Evolutionary conservation across 73 alveolate genomes (phyloP).

Genomic region (Uronychia binucleata): DNA sequence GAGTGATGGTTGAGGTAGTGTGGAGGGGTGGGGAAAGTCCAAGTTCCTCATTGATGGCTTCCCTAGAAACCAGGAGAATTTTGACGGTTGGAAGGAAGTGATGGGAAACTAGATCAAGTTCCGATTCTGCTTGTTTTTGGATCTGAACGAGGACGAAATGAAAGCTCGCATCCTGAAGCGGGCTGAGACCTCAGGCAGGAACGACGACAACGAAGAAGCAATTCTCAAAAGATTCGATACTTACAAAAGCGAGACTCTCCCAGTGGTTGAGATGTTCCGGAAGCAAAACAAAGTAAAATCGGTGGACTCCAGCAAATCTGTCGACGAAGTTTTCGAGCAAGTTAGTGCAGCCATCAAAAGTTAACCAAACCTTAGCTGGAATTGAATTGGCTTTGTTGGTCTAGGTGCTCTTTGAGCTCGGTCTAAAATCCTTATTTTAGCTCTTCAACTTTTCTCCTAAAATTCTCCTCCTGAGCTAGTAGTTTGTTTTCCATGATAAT

Average conservation of each 20-base stretch:
- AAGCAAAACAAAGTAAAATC: slow-evolving; percentile 71
- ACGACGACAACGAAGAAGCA: slow-evolving; percentile 98
- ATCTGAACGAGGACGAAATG: slow-evolving; percentile 93
- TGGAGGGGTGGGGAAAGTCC: slow-evolving; percentile 70
- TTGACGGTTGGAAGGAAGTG: slow-evolving; percentile 73
- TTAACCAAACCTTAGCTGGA: too few species aligned
- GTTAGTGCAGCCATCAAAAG: slow-evolving; percentile 21
- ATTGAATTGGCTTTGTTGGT: too few species aligned
- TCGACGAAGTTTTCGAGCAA: slow-evolving; percentile 87
- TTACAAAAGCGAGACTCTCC: slow-evolving; percentile 90
- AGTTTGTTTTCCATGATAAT: too few species aligned
- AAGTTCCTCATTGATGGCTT: slow-evolving; percentile 82
- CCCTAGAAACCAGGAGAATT: slow-evolving; percentile 82
- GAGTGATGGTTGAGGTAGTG: too few species aligned
- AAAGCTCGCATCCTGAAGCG: slow-evolving; percentile 89
- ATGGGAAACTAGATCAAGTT: slow-evolving; percentile 73
- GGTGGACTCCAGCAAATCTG: slow-evolving; percentile 82
- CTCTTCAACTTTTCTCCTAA: too few species aligned
- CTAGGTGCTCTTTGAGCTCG: too few species aligned
- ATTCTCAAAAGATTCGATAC: slow-evolving; percentile 94
- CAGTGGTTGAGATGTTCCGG: slow-evolving; percentile 83
- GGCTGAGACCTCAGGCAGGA: slow-evolving; percentile 95
- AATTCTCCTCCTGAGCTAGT: too few species aligned
- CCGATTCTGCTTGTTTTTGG: slow-evolving; percentile 80
- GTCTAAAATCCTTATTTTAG: too few species aligned